These are phyloP conservation scores for Ascomycota sp. DNA, from an alignment of 2,329 filamentous ascomycete genomes.

Conservation along the genomic window DNA sequence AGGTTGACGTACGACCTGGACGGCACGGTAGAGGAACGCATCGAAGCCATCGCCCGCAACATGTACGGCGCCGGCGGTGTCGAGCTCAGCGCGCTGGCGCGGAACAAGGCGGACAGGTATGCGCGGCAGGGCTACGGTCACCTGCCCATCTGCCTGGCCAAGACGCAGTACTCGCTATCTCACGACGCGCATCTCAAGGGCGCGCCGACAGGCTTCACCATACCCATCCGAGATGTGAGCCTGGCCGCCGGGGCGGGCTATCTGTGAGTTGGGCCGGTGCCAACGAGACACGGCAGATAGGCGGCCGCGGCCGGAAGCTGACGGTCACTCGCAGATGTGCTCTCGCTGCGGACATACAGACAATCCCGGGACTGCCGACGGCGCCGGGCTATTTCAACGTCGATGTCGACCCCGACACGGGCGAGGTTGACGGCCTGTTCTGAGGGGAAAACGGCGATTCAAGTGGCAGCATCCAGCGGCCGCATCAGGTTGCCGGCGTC, in stretches of 20 bases:
- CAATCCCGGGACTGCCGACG: conserved; percentile 86
- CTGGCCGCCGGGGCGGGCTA: conserved; percentile 91
- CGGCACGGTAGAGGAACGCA: conserved; percentile 66
- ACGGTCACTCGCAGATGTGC: too few relatives aligned
- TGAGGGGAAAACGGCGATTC: too few relatives aligned
- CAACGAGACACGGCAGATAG: too few relatives aligned
- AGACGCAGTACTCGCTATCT: conserved; percentile 93
- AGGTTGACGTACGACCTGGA: conserved; percentile 70
- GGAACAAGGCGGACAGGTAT: conserved; percentile 93
- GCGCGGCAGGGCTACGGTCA: conserved; percentile 80
- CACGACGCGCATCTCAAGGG: conserved; percentile 90
- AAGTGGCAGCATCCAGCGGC: too few relatives aligned
- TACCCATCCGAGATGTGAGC: conserved; percentile 84
- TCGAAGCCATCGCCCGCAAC: conserved; percentile 71
- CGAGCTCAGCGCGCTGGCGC: conserved; percentile 82
- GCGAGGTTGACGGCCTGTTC: conserved; percentile 76
- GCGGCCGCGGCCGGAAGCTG: too few relatives aligned
- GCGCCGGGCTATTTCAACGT: conserved; percentile 92
- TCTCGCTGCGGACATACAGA: conserved; percentile 92
- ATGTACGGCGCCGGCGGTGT: conserved; percentile 90
- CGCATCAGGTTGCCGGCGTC: too few relatives aligned
- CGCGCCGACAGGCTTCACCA: conserved; percentile 79
- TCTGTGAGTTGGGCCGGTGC: conserved; percentile 37
- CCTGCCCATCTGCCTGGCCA: conserved; percentile 88
- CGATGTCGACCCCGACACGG: conserved; percentile 64